These are phyloP conservation scores for Centella asiatica DNA, from an alignment of 129 eudicot species.

Conservation along the genomic window DNA sequence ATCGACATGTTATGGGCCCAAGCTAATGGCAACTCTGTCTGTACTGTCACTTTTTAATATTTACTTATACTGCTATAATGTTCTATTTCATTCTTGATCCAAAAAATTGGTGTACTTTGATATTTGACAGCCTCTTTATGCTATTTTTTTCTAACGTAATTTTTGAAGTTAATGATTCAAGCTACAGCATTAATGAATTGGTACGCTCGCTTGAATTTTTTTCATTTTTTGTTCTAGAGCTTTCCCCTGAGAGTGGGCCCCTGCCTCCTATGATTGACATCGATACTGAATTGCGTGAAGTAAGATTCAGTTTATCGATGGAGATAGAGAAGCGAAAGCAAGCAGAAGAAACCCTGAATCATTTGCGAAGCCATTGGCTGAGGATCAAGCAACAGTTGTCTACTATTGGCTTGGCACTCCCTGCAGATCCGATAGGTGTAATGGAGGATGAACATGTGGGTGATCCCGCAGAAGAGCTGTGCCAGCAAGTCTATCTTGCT, in stretches of 20 bases:
- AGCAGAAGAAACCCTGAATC: constrained; percentile 55
- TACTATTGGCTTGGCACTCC: constrained; percentile 60
- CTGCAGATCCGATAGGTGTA: constrained; percentile 40
- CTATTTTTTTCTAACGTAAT: too few relatives aligned
- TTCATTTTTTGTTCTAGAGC: constrained; percentile 33
- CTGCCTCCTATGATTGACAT: constrained; percentile 40
- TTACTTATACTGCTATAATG: neutral
- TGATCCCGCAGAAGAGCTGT: constrained; percentile 61
- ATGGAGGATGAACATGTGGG: constrained; percentile 35
- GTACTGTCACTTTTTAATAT: neutral
- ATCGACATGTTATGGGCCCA: neutral
- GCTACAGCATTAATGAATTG: neutral
- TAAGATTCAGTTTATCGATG: constrained; percentile 45
- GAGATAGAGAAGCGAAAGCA: constrained; percentile 85
- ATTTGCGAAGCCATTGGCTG: constrained; percentile 59
- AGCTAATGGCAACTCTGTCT: too few relatives aligned
- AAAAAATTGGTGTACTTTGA: too few relatives aligned
- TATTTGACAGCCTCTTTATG: too few relatives aligned
- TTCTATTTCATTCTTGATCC: too few relatives aligned
- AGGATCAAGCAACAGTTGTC: constrained; percentile 54
- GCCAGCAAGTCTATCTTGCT: constrained; percentile 58
- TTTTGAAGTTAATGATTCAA: neutral
- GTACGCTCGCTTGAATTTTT: constrained; percentile 10
- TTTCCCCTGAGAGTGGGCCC: constrained; percentile 58
- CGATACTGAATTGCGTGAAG: constrained; percentile 66